A percentile compares a stretch with the other conserved stretches of the same genome.
Conservation (phyloP, 2,329 filamentous ascomycete genomes). For the Ophiostoma ips region DNA sequence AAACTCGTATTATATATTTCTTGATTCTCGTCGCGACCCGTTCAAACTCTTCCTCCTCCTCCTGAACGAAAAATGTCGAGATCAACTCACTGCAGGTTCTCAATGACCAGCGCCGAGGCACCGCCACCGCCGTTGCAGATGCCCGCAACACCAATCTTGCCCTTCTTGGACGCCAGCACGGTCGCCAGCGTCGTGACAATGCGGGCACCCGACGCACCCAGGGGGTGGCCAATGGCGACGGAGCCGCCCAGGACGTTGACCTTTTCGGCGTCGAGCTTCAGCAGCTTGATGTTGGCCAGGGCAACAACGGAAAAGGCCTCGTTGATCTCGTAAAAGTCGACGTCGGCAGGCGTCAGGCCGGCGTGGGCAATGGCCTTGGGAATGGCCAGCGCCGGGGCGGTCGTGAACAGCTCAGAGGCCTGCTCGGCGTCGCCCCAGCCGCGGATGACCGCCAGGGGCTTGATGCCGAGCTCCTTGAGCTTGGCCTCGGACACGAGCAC, state of each 20-base stretch:
- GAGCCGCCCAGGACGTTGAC: conserved; percentile 94
- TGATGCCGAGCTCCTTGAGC: conserved; percentile 80
- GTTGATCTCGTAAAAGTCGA: conserved; percentile 98
- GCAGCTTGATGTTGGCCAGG: conserved; percentile 88
- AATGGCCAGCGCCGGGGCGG: conserved; percentile 81
- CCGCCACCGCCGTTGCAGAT: conserved; percentile 98
- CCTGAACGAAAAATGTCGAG: not conserved
- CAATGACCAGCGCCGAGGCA: conserved; percentile 84
- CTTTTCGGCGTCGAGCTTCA: conserved; percentile 65
- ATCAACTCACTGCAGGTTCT: conserved; percentile 45
- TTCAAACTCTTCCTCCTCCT: not conserved
- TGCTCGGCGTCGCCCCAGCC: conserved; percentile 94
- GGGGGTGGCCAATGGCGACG: conserved; percentile 88
- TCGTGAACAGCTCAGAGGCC: conserved; percentile 89
- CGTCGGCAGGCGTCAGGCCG: conserved; percentile 57
- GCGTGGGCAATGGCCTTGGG: conserved; percentile 97
- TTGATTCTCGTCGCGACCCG: too few relatives aligned
- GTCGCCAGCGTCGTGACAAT: conserved; percentile 82
- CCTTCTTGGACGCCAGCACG: conserved; percentile 79
- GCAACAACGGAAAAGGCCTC: conserved; percentile 97
- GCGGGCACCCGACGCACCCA: conserved; percentile 85
- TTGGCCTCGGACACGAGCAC: conserved; percentile 91
- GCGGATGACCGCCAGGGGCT: conserved; percentile 88
- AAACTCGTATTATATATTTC: too few relatives aligned
- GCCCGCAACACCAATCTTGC: conserved; percentile 82